Conservation (phyloP, 345 rosid genomes). For the Erodium maritimum region DNA sequence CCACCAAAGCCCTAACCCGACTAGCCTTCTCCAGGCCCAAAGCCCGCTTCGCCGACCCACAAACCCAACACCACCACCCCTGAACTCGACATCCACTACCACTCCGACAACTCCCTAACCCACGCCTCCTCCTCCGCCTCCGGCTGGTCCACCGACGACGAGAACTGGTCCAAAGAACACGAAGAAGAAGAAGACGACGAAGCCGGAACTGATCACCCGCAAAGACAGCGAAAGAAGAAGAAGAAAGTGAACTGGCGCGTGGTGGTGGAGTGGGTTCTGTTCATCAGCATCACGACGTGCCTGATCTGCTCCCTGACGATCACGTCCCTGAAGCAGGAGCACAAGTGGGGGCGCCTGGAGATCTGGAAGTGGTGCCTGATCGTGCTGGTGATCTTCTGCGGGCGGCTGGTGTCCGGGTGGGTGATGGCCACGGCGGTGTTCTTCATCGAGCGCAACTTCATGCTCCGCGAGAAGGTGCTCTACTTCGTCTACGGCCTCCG, state of each 20-base stretch:
- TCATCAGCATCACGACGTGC: slow-evolving; percentile 24
- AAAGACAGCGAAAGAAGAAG: slow-evolving; percentile 1
- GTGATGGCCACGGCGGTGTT: slow-evolving; percentile 18
- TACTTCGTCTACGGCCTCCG: slow-evolving; percentile 31
- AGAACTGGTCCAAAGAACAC: slow-evolving; percentile 13
- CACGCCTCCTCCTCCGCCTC: too few species aligned
- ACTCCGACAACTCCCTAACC: too few species aligned
- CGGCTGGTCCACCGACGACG: slow-evolving; percentile 10
- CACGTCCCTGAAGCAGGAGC: slow-evolving; percentile 2
- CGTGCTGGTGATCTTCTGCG: slow-evolving; percentile 27
- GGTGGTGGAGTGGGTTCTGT: slow-evolving; percentile 22
- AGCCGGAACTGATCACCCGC: not conserved
- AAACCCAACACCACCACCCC: too few species aligned
- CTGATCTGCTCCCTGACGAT: slow-evolving; percentile 26
- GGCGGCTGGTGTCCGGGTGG: slow-evolving; percentile 30
- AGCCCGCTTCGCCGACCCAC: too few species aligned
- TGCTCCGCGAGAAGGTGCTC: slow-evolving; percentile 31
- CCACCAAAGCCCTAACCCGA: too few species aligned
- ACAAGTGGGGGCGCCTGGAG: slow-evolving; percentile 16
- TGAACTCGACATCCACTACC: too few species aligned
- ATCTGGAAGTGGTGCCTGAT: slow-evolving; percentile 49
- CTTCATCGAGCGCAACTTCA: slow-evolving; percentile 28
- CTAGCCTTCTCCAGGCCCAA: too few species aligned
- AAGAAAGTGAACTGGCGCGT: slow-evolving; percentile 18
- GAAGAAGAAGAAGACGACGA: not conserved